Percentiles rank a stretch among this genome's conserved stretches.
Evolutionary conservation across 2,329 filamentous ascomycete species (phyloP).

Genomic region (Dissoconium aciculare): DNA sequence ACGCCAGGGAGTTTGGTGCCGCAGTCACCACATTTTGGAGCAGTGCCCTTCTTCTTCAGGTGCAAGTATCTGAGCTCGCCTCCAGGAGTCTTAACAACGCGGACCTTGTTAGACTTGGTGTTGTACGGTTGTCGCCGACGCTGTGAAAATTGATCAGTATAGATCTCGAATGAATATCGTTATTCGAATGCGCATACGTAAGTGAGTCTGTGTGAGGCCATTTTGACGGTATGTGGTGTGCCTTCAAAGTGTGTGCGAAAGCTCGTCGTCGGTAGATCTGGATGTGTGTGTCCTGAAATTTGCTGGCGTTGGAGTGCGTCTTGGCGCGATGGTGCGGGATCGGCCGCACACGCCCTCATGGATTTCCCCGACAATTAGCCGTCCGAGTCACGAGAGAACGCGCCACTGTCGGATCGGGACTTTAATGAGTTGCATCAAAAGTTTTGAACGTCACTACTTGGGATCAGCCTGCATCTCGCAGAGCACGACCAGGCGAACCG

Average conservation of each 20-base stretch:
- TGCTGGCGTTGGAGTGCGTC: neutral
- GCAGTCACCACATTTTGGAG: constrained; percentile 98
- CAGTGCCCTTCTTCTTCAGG: constrained; percentile 98
- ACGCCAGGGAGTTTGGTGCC: constrained; percentile 94
- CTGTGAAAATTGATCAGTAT: constrained; percentile 24
- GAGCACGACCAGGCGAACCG: no score
- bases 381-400: neutral
- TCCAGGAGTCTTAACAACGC: constrained; percentile 90
- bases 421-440: no score
- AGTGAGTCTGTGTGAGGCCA: constrained; percentile 41
- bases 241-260: constrained; percentile 11
- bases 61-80: constrained; percentile 91
- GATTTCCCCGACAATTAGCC: neutral
- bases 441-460: no score
- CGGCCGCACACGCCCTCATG: neutral
- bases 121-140: constrained; percentile 61
- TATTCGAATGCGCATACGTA: constrained; percentile 33
- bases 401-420: no score
- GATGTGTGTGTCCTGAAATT: constrained; percentile 5
- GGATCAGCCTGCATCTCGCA: no score
- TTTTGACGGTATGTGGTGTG: constrained; percentile 29
- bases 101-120: constrained; percentile 93
- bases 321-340: constrained; percentile 1
- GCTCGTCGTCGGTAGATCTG: constrained; percentile 6
- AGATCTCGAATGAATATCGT: neutral